Evolutionary conservation across 192 early-diverging fungal genomes (phyloP), one percentile per base, ranked within the genome.

Genomic region (Podila verticillata): DNA sequence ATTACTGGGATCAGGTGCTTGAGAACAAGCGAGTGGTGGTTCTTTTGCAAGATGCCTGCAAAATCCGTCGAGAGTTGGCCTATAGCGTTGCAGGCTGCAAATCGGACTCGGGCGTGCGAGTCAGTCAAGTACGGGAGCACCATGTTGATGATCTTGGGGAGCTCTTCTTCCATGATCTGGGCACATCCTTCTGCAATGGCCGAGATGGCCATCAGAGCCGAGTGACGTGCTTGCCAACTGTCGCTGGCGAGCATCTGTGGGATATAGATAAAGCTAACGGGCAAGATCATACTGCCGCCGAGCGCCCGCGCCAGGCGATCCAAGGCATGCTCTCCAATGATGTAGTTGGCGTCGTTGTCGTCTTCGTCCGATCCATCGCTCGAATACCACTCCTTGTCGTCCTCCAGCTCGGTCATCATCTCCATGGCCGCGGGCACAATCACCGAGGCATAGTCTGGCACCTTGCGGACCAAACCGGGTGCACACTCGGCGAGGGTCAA

Each of bases 1-100:
- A 99, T 95, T 59, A 93, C 87, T 3, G 96, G 93, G 32, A 99
- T 91, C 48, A 99, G 87, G 61, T 88, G 85, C 30, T 89, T 83
- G 39, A 98, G 86, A 5, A 95, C 87, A n/a, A 83, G 61, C 30
- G 89, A 82, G 70, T 94, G 90, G 84, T 87, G 91, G 79, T 92
- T 87, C 82, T 89, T 90, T 81, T 95, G 95, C 44, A 96, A 74
- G 22, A 70, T 70, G 30, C 91, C 89, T 64, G 96, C 91, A 84
- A 99, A 99, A 85, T 99, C 98, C 0, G 95, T 98, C 58, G 93
- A 93, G 94, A 99, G 95, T 84, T 99, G 98, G 17, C 98, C 98
- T 22, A 98, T 84, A 66, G 95, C 93, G 84, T 98, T 98, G 85
- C 96, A 98, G 49, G 94, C 93, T 56, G 98, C 97, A 83, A 97